Evolutionary conservation across 2,329 filamentous ascomycete genomes (phyloP).

Genomic region (Diaporthe velutina): DNA sequence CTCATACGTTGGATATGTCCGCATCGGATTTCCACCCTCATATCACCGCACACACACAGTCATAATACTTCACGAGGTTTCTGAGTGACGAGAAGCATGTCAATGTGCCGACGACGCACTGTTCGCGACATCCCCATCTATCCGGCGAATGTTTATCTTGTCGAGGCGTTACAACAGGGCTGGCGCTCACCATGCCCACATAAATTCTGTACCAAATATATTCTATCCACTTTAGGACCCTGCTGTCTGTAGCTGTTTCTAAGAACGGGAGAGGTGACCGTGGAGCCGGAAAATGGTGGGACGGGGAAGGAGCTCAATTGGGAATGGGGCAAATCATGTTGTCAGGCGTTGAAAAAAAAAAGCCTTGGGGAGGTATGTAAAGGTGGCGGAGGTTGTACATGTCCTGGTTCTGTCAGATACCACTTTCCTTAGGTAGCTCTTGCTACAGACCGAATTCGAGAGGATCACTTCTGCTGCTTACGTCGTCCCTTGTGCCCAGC

Average conservation of each 20-base stretch:
- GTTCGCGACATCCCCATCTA: constrained; percentile 11
- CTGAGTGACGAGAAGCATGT: constrained; percentile 10
- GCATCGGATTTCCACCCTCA: neutral
- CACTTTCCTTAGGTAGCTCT: constrained; percentile 16
- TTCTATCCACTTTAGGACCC: constrained; percentile 8
- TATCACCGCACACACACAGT: neutral
- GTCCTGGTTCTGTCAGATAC: constrained; percentile 29
- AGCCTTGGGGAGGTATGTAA: neutral
- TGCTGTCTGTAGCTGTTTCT: constrained; percentile 14
- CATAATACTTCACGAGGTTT: constrained; percentile 19
- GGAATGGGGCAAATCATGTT: constrained; percentile 1
- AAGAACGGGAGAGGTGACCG: neutral
- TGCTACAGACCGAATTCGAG: constrained; percentile 12
- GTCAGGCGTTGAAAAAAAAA: constrained; percentile 26
- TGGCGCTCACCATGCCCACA: neutral
- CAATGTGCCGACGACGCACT: constrained; percentile 2
- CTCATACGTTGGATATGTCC: constrained; percentile 4
- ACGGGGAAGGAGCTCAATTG: neutral
- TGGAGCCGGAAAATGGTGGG: constrained; percentile 1
- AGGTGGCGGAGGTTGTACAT: constrained; percentile 12
- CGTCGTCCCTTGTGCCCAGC: neutral
- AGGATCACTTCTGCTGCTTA: constrained; percentile 7
- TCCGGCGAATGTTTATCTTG: constrained; percentile 15
- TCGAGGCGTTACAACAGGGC: neutral
- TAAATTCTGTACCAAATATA: constrained; percentile 28